A percentile compares a stretch with the other conserved stretches of the same genome.
Evolutionary conservation across 2,329 filamentous ascomycete genomes (phyloP).

Genomic region (Paramyrothecium sp.): DNA sequence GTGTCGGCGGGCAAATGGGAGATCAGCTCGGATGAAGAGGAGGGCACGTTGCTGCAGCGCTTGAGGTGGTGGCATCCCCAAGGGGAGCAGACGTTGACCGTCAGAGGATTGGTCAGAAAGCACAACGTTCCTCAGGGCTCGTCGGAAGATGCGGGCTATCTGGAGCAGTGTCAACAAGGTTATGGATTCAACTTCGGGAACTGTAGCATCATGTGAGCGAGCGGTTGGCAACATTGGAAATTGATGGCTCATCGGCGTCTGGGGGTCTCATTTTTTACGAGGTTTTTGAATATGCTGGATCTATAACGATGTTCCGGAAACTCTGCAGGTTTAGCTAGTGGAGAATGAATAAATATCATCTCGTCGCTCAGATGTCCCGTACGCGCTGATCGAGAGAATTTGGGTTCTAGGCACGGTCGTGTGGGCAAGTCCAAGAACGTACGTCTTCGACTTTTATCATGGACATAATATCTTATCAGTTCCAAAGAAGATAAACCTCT

Average conservation of each 20-base stretch:
- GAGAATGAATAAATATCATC: too few relatives aligned
- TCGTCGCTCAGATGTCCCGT: too few relatives aligned
- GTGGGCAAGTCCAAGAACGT: too few relatives aligned
- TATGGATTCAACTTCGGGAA: conserved; percentile 42
- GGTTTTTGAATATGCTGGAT: neutral
- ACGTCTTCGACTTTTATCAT: too few relatives aligned
- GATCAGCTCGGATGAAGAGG: conserved; percentile 70
- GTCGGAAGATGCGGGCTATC: conserved; percentile 74
- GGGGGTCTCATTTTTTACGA: too few relatives aligned
- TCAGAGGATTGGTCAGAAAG: conserved; percentile 71
- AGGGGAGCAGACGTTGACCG: conserved; percentile 76
- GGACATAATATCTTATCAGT: too few relatives aligned
- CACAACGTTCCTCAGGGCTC: conserved; percentile 55
- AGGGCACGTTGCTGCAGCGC: conserved; percentile 68
- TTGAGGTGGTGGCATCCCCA: conserved; percentile 91
- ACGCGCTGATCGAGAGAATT: too few relatives aligned
- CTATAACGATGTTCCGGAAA: too few relatives aligned
- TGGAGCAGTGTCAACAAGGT: conserved; percentile 63
- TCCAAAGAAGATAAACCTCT: too few relatives aligned
- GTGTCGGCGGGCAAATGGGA: conserved; percentile 89
- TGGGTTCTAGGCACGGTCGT: too few relatives aligned
- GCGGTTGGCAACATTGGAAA: neutral
- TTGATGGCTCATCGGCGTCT: too few relatives aligned
- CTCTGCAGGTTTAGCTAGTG: too few relatives aligned
- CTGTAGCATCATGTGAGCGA: conserved; percentile 52